Evolutionary conservation across 1,284 basidiomycete species (phyloP).

Genomic region (Boletus coffeatus): DNA sequence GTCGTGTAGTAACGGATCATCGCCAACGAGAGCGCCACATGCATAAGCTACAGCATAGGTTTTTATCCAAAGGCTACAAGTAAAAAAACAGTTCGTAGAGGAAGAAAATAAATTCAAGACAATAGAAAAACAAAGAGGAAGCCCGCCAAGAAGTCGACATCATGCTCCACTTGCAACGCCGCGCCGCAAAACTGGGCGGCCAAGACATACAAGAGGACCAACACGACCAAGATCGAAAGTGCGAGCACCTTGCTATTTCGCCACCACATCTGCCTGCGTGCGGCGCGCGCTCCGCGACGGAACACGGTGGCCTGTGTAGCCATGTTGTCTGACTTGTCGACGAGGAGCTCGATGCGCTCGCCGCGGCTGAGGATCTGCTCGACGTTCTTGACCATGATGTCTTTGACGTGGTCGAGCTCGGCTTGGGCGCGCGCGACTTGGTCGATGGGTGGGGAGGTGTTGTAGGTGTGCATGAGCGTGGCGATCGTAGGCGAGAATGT

Average conservation of each 20-base stretch:
- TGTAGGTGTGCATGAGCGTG: constrained; percentile 80
- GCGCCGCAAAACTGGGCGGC: constrained; percentile 86
- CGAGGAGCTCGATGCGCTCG: constrained; percentile 92
- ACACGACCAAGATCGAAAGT: constrained; percentile 64
- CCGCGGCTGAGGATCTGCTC: constrained; percentile 92
- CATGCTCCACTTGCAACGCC: constrained; percentile 48
- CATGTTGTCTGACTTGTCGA: constrained; percentile 97
- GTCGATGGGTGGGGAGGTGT: constrained; percentile 86
- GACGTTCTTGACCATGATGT: constrained; percentile 97
- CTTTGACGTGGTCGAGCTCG: constrained; percentile 91
- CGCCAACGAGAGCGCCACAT: background rate
- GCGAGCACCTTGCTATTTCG: constrained; percentile 77
- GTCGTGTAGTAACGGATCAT: background rate
- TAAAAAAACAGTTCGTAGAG: background rate
- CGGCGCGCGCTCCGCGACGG: constrained; percentile 80
- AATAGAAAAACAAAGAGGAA: background rate
- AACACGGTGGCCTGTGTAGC: constrained; percentile 96
- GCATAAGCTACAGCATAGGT: constrained; percentile 14
- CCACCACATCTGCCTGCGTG: constrained; percentile 97
- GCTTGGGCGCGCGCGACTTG: constrained; percentile 86
- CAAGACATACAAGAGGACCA: constrained; percentile 76
- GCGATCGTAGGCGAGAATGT: constrained; percentile 62
- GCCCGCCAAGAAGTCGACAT: constrained; percentile 2
- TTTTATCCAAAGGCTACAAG: constrained; percentile 6
- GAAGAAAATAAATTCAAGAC: background rate